These are phyloP conservation scores for Thielaviopsis populi DNA, from an alignment of 2,329 filamentous ascomycete species.

Conservation along the genomic window DNA sequence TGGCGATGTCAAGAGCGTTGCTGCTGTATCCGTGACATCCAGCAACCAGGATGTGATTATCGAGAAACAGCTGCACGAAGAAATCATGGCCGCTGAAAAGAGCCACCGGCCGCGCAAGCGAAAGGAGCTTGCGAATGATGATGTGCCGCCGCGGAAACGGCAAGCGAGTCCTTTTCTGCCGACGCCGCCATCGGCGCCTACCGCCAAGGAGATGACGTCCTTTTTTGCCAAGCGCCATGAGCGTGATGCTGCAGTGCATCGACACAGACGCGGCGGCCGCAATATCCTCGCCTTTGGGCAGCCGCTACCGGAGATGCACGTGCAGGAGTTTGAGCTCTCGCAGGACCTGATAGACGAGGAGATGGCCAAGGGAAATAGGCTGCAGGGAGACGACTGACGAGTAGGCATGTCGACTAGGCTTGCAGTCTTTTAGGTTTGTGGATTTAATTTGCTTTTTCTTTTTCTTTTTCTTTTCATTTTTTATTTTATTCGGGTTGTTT, in stretches of 20 bases:
- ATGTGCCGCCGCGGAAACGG: constrained; percentile 18
- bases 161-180: constrained; percentile 17
- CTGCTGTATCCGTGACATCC: constrained; percentile 17
- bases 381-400: background rate
- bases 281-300: constrained; percentile 68
- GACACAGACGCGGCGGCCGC: constrained; percentile 52
- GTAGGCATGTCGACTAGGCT: background rate
- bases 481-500: background rate
- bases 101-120: constrained; percentile 20
- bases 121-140: constrained; percentile 18
- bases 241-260: constrained; percentile 63
- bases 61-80: constrained; percentile 60
- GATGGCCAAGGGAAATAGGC: constrained; percentile 21
- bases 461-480: background rate
- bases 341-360: constrained; percentile 45
- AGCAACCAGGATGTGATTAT: constrained; percentile 53
- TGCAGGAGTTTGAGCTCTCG: constrained; percentile 62
- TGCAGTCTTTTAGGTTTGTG: background rate
- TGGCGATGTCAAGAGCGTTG: constrained; percentile 15
- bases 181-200: constrained; percentile 23
- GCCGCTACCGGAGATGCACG: constrained; percentile 55
- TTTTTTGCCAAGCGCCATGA: constrained; percentile 73
- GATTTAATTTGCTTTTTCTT: background rate
- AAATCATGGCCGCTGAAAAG: constrained; percentile 33
- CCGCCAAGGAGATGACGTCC: constrained; percentile 56